Evolutionary conservation across 495 filamentous ascomycete genomes (phyloP).

Genomic region (Penicillium soppii): DNA sequence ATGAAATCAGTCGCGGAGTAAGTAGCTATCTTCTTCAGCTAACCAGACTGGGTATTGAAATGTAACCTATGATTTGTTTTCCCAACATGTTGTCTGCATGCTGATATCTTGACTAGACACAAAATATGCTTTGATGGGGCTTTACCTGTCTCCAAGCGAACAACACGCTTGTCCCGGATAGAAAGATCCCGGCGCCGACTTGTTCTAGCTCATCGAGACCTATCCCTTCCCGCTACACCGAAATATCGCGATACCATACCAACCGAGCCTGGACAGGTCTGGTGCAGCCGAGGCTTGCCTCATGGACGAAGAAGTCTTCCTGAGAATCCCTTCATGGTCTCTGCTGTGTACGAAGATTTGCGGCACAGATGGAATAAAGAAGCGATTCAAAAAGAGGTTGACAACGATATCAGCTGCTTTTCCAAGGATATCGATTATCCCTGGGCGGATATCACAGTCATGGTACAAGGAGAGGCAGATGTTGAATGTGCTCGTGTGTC

Average conservation of each 20-base stretch:
- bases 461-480: conserved; percentile 74
- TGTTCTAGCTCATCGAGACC: conserved; percentile 27
- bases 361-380: conserved; percentile 32
- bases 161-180: conserved; percentile 54
- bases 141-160: conserved; percentile 59
- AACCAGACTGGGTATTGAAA: conserved; percentile 44
- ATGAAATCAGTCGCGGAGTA: conserved; percentile 55
- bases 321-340: conserved; percentile 63
- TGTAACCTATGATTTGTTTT: conserved; percentile 46
- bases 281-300: conserved; percentile 24
- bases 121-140: conserved; percentile 77
- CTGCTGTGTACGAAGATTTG: conserved; percentile 65
- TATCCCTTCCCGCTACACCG: background rate
- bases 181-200: conserved; percentile 42
- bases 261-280: conserved; percentile 21
- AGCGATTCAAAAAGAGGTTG: conserved; percentile 17
- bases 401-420: conserved; percentile 2
- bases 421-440: conserved; percentile 20
- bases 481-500: conserved; percentile 59
- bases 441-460: conserved; percentile 50
- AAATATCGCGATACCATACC: conserved; percentile 5
- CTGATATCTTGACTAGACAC: conserved; percentile 22
- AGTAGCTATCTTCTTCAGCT: conserved; percentile 62
- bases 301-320: conserved; percentile 41
- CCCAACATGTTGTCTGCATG: conserved; percentile 1